These are phyloP conservation scores for Nemania diffusa DNA, from an alignment of 2,329 filamentous ascomycete genomes.

Conservation along the genomic window DNA sequence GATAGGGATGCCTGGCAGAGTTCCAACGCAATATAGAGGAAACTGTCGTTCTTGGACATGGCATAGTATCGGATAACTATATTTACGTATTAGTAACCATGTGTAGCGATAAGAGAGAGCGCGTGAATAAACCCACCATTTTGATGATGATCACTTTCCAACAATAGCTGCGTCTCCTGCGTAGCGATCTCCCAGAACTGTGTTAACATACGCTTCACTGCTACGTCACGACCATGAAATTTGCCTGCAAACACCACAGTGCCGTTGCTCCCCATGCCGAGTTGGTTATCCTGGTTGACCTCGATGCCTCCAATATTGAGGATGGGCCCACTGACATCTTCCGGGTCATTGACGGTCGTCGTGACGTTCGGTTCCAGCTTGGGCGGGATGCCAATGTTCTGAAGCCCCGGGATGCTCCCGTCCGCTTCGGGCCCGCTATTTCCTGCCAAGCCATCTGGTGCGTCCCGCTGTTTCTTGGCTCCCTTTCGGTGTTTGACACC, in stretches of 20 bases:
- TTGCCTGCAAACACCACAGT: slow-evolving; percentile 95
- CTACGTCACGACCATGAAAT: slow-evolving; percentile 91
- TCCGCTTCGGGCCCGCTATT: slow-evolving; percentile 50
- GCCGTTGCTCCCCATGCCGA: slow-evolving; percentile 90
- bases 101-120: background rate
- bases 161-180: slow-evolving; percentile 88
- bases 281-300: slow-evolving; percentile 70
- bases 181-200: slow-evolving; percentile 96
- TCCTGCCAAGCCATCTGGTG: slow-evolving; percentile 62
- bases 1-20: slow-evolving; percentile 93
- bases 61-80: slow-evolving; percentile 94
- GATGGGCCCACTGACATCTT: slow-evolving; percentile 68
- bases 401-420: slow-evolving; percentile 69
- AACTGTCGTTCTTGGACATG: slow-evolving; percentile 86
- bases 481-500: slow-evolving; percentile 75
- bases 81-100: slow-evolving; percentile 40
- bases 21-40: slow-evolving; percentile 96
- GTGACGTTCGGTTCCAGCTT: slow-evolving; percentile 71
- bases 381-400: slow-evolving; percentile 64
- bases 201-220: slow-evolving; percentile 95
- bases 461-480: slow-evolving; percentile 63
- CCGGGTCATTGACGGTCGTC: slow-evolving; percentile 66
- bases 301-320: slow-evolving; percentile 72
- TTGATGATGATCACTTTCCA: slow-evolving; percentile 94
- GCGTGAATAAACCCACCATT: slow-evolving; percentile 66